Evolutionary conservation across 1,139 yeast species (phyloP).

Genomic region (Yamadazyma kanchanaburiensis): DNA sequence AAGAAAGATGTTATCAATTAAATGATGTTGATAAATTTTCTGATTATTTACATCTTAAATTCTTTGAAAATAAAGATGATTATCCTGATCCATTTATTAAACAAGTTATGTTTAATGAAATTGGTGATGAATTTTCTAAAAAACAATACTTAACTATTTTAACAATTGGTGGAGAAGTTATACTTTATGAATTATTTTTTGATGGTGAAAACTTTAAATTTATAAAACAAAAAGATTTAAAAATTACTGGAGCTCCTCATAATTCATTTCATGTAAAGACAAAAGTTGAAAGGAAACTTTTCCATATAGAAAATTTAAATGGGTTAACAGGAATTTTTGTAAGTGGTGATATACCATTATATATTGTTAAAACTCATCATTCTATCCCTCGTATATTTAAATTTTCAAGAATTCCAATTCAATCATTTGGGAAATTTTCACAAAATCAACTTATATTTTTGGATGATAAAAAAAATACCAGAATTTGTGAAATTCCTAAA

Average conservation of each 20-base stretch:
- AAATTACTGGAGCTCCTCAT: conserved; percentile 71
- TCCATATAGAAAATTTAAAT: conserved; percentile 55
- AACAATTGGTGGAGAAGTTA: conserved; percentile 77
- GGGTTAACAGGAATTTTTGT: conserved; percentile 64
- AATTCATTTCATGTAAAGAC: conserved; percentile 72
- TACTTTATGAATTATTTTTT: conserved; percentile 58
- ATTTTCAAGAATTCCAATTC: conserved; percentile 61
- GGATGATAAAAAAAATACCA: conserved; percentile 68
- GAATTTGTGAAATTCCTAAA: conserved; percentile 59
- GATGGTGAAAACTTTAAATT: conserved; percentile 51
- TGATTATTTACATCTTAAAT: conserved; percentile 49
- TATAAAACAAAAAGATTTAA: conserved; percentile 44
- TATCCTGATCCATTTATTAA: conserved; percentile 75
- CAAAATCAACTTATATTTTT: conserved; percentile 67
- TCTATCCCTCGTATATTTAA: conserved; percentile 67
- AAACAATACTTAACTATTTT: conserved; percentile 65
- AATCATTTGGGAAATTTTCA: conserved; percentile 56
- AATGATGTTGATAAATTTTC: conserved; percentile 57
- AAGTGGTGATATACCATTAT: conserved; percentile 72
- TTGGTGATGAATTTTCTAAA: conserved; percentile 57
- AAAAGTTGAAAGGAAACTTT: conserved; percentile 63
- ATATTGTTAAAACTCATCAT: conserved; percentile 61
- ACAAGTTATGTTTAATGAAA: conserved; percentile 60
- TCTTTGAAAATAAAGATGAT: conserved; percentile 56
- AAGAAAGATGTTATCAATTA: conserved; percentile 64